These are phyloP conservation scores for Naganishia randhawae DNA, from an alignment of 768 basidiomycete genomes.

Conservation along the genomic window DNA sequence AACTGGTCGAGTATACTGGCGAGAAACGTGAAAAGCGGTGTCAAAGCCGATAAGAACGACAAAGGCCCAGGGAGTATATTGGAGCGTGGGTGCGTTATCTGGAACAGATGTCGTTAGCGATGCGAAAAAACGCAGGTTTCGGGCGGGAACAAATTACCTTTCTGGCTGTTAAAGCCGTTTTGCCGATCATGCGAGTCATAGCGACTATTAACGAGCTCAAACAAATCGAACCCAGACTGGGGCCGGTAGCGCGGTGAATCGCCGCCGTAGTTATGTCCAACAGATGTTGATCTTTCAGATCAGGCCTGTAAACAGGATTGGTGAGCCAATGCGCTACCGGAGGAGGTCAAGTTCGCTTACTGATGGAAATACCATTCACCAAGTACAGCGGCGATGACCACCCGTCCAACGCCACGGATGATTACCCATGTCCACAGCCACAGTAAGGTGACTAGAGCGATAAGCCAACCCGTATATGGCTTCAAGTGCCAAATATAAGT, in stretches of 20 bases:
- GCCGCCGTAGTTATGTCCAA: slow-evolving; percentile 69
- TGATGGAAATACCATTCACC: slow-evolving; percentile 86
- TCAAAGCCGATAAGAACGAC: slow-evolving; percentile 41
- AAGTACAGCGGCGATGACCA: slow-evolving; percentile 73
- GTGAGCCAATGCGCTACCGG: background rate
- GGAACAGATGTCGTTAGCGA: background rate
- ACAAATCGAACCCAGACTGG: slow-evolving; percentile 74
- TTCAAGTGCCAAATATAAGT: slow-evolving; percentile 57
- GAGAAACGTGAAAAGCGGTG: slow-evolving; percentile 48
- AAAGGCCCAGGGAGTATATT: slow-evolving; percentile 45
- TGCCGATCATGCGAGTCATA: slow-evolving; percentile 59
- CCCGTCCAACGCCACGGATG: slow-evolving; percentile 71
- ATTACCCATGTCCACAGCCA: slow-evolving; percentile 78
- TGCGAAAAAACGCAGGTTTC: background rate
- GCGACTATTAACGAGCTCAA: slow-evolving; percentile 75
- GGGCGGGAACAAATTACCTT: slow-evolving; percentile 9
- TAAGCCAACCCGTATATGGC: slow-evolving; percentile 74
- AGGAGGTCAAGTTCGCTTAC: slow-evolving; percentile 50
- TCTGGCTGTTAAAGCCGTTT: slow-evolving; percentile 41
- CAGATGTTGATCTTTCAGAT: slow-evolving; percentile 8
- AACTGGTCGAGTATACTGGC: slow-evolving; percentile 55
- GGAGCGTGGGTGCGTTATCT: slow-evolving; percentile 40
- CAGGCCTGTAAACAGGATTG: background rate
- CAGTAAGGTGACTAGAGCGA: slow-evolving; percentile 55
- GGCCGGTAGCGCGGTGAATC: slow-evolving; percentile 70